Percentiles rank a stretch among this genome's conserved stretches.
phyloP scores from a whole-genome alignment of 148 eudicot genomes.

The Rheum nobile region DNA sequence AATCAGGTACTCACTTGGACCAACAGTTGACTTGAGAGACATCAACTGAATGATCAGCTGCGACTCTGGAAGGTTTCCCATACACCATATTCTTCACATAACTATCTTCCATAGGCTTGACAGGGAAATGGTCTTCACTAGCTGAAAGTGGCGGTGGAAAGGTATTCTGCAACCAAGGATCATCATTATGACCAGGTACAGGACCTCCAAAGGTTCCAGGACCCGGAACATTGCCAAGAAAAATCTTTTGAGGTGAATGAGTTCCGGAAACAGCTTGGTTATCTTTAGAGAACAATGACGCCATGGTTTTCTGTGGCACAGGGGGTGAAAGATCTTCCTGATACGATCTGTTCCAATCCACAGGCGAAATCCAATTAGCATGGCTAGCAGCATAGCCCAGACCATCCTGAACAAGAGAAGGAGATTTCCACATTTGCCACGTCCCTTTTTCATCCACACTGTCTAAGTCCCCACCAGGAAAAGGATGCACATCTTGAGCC shows the following conservation, averaged over 20 bases:
- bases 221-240: slow-evolving; percentile 36
- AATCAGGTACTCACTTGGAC: slow-evolving; percentile 61
- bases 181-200: slow-evolving; percentile 32
- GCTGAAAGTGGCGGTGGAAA: slow-evolving; percentile 30
- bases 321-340: slow-evolving; percentile 38
- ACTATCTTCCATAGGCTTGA: slow-evolving; percentile 34
- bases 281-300: slow-evolving; percentile 67
- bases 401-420: slow-evolving; percentile 74
- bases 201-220: slow-evolving; percentile 32
- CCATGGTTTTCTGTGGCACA: slow-evolving; percentile 55
- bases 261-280: slow-evolving; percentile 35
- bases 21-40: slow-evolving; percentile 45
- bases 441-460: slow-evolving; percentile 42
- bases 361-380: slow-evolving; percentile 48
- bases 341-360: slow-evolving; percentile 43
- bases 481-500: slow-evolving; percentile 37
- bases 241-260: slow-evolving; percentile 33
- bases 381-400: slow-evolving; percentile 49
- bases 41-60: slow-evolving; percentile 35
- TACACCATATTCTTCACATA: slow-evolving; percentile 32
- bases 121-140: slow-evolving; percentile 33
- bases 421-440: slow-evolving; percentile 94
- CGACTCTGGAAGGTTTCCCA: slow-evolving; percentile 42
- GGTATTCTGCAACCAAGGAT: slow-evolving; percentile 58
- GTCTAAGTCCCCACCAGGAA: slow-evolving; percentile 26